phyloP scores from a whole-genome alignment of 345 rosid genomes.

The Kandelia obovata region DNA sequence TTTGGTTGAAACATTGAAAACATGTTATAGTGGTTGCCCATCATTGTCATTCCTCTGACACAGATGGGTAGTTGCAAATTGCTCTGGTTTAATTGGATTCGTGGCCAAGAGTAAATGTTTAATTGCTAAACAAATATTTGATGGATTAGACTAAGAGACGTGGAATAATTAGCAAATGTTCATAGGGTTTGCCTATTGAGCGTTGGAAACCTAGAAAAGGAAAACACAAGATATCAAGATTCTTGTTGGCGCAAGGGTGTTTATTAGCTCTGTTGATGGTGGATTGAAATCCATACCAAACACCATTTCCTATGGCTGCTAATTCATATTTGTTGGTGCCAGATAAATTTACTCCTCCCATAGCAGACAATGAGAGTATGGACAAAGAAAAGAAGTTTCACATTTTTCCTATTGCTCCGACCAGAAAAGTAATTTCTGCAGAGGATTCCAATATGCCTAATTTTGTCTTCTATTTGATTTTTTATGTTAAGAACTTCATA shows the following conservation, averaged over 20 bases:
- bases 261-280: neutral
- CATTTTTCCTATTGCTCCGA: neutral
- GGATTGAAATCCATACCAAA: neutral
- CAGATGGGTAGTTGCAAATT: no score
- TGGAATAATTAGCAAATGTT: neutral
- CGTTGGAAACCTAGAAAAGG: neutral
- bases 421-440: neutral
- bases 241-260: neutral
- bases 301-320: neutral
- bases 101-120: neutral
- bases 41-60: no score
- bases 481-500: neutral
- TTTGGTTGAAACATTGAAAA: no score
- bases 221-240: neutral
- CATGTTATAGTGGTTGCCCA: no score
- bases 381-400: neutral
- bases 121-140: no score
- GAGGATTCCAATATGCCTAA: neutral
- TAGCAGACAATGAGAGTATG: slow-evolving; percentile 1
- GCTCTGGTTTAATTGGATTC: neutral
- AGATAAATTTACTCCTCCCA: neutral
- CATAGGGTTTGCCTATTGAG: neutral
- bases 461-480: neutral
- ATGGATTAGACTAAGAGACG: neutral
- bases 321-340: neutral